phyloP scores from a whole-genome alignment of 2,329 filamentous ascomycete genomes.

The Alternaria hordeiaustralica region DNA sequence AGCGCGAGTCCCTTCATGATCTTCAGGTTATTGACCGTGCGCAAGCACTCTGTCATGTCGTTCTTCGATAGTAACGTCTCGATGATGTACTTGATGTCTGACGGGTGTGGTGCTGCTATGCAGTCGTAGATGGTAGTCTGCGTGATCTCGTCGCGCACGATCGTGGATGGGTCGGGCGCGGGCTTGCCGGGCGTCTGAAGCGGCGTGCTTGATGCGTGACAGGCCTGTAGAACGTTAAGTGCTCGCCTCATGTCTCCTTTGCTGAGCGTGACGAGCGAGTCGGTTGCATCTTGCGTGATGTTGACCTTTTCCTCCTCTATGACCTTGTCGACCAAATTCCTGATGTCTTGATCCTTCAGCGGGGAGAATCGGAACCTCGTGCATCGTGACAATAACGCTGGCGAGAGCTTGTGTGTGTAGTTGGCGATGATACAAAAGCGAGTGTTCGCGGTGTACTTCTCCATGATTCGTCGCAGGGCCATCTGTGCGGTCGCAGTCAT shows the following conservation, averaged over 20 bases:
- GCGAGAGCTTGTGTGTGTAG: conserved; percentile 97
- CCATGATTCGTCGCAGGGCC: conserved; percentile 96
- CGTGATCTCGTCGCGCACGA: conserved; percentile 84
- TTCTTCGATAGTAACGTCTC: conserved; percentile 81
- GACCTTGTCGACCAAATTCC: conserved; percentile 84
- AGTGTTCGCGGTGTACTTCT: conserved; percentile 98
- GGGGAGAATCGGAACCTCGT: conserved; percentile 96
- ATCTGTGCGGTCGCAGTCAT: conserved; percentile 99
- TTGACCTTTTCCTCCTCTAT: conserved; percentile 85
- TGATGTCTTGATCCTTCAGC: conserved; percentile 85
- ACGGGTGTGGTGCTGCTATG: conserved; percentile 91
- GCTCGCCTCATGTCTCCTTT: conserved; percentile 97
- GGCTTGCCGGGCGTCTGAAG: conserved; percentile 57
- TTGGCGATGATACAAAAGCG: conserved; percentile 99
- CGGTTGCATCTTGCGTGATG: conserved; percentile 79
- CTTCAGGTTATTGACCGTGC: conserved; percentile 88
- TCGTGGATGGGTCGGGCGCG: conserved; percentile 59
- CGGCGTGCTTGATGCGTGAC: conserved; percentile 84
- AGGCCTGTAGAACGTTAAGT: conserved; percentile 94
- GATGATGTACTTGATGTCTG: conserved; percentile 84
- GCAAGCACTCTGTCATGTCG: conserved; percentile 88
- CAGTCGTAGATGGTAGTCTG: conserved; percentile 95
- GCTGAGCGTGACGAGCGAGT: conserved; percentile 83
- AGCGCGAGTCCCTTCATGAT: conserved; percentile 83
- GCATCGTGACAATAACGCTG: conserved; percentile 88